Base-by-base conservation (phyloP, 1,284 basidiomycete species). In the Xerocomus nothofagi region DNA sequence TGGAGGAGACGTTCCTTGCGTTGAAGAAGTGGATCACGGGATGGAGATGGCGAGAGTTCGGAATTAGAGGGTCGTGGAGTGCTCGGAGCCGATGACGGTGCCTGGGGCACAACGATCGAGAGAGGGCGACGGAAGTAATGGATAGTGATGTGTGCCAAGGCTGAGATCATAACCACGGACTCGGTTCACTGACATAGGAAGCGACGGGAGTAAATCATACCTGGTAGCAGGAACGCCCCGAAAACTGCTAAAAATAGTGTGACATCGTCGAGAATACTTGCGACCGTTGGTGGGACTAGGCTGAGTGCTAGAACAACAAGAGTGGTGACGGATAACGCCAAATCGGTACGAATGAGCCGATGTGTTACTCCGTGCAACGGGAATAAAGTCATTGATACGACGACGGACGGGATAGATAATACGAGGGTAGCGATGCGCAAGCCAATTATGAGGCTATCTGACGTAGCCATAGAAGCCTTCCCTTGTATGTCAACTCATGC, bases 1-100 rank as follows among this genome's bases (percentile, higher is more conserved):
- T 91, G 88, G 48, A 91, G 68, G 27, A 79, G 79, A 42, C 78
- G 74, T 66, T 91, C 88, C 69, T 91, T 91, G 53, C 86, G 76
- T 57, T 85, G 78, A 34, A 91, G 71, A 23, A 91, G 76, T 44
- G 83, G 80, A 58, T 88, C 84, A 17, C 64, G 62, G 17, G 68
- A 66, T 33, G 65, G 54, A 14, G 52, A 62, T 3, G 51, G 61
- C 26, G 56, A 58, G 10, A 37, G 45, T 18, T 53, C 55, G 15
- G 41, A 11, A 15, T 40, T 23, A 17, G 55, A 43, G 37, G 27
- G 51, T 46, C 34, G 58, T 15, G 44, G 63, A 1, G 48, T 53
- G 44, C 20, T 52, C 21, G 66, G 61, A 29, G 38, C 56, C 10
- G 61, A 58, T 0, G 61, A 60, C n/a, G 58, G 71, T 40, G 60